phyloP scores from a whole-genome alignment of 495 filamentous ascomycete species.

The Poronia punctata region DNA sequence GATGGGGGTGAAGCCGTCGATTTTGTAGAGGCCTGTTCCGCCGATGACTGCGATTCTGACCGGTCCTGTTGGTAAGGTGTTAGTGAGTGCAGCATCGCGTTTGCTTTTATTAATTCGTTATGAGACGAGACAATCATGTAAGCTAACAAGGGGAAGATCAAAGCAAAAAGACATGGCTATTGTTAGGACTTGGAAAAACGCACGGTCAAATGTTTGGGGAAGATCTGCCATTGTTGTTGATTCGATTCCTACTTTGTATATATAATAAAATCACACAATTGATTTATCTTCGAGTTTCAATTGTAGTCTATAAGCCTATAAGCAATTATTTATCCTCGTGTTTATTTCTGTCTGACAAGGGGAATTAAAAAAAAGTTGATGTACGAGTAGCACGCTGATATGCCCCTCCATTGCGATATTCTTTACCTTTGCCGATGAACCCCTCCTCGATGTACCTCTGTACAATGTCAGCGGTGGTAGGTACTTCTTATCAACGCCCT shows the following conservation, averaged over 20 bases:
- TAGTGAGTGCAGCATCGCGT: neutral
- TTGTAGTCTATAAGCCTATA: neutral
- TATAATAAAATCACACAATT: no score
- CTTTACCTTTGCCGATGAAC: no score
- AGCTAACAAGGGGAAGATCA: slow-evolving; percentile 1
- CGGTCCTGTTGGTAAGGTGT: slow-evolving; percentile 45
- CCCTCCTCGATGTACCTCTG: no score
- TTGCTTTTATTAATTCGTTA: no score
- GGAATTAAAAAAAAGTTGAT: slow-evolving; percentile 12
- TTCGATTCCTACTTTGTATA: no score
- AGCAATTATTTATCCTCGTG: no score
- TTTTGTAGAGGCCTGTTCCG: slow-evolving; percentile 77
- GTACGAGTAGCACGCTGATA: slow-evolving; percentile 2
- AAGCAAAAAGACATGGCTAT: no score
- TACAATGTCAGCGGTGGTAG: no score
- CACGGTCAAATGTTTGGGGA: slow-evolving; percentile 50
- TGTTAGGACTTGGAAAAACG: no score
- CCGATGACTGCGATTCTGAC: slow-evolving; percentile 94
- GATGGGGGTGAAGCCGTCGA: slow-evolving; percentile 69
- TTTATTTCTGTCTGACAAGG: no score
- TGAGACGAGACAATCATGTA: no score
- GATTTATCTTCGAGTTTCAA: slow-evolving; percentile 27
- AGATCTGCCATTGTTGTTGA: slow-evolving; percentile 47
- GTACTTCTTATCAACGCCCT: no score
- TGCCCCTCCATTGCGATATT: slow-evolving; percentile 11